phyloP scores from a whole-genome alignment of 2,329 filamentous ascomycete species.

The Hymenoscyphus occultus region DNA sequence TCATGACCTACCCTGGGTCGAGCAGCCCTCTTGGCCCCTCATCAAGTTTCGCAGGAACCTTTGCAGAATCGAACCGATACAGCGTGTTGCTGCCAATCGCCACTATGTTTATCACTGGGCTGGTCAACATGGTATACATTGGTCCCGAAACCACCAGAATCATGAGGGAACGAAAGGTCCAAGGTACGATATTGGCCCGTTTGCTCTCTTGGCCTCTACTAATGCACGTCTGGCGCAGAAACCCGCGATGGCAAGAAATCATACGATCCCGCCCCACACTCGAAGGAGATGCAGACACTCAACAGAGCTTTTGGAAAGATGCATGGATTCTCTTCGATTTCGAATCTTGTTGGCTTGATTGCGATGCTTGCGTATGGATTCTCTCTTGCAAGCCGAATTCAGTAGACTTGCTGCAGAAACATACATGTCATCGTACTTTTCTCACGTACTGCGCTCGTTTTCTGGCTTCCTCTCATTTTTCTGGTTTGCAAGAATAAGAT shows the following conservation, averaged over 20 bases:
- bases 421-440: not conserved
- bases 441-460: too few relatives aligned
- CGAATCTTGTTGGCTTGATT: slow-evolving; percentile 71
- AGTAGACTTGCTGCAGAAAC: slow-evolving; percentile 16
- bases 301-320: slow-evolving; percentile 77
- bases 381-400: slow-evolving; percentile 48
- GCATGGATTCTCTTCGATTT: slow-evolving; percentile 76
- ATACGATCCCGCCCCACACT: slow-evolving; percentile 76
- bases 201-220: slow-evolving; percentile 2
- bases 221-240: slow-evolving; percentile 47
- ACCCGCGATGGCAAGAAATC: slow-evolving; percentile 86
- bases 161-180: slow-evolving; percentile 73
- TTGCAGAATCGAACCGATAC: slow-evolving; percentile 60
- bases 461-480: too few relatives aligned
- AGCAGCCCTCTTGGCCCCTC: slow-evolving; percentile 37
- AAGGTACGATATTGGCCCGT: slow-evolving; percentile 54
- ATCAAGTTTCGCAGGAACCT: slow-evolving; percentile 51
- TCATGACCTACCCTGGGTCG: slow-evolving; percentile 76
- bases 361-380: slow-evolving; percentile 76
- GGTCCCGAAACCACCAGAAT: slow-evolving; percentile 72
- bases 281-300: slow-evolving; percentile 75
- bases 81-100: slow-evolving; percentile 66
- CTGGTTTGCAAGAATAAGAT: too few relatives aligned
- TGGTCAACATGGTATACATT: slow-evolving; percentile 68
- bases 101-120: slow-evolving; percentile 66